Evolutionary conservation across 768 basidiomycete genomes (phyloP), one percentile per base, ranked within the genome.

Genomic region (Chiua virens): DNA sequence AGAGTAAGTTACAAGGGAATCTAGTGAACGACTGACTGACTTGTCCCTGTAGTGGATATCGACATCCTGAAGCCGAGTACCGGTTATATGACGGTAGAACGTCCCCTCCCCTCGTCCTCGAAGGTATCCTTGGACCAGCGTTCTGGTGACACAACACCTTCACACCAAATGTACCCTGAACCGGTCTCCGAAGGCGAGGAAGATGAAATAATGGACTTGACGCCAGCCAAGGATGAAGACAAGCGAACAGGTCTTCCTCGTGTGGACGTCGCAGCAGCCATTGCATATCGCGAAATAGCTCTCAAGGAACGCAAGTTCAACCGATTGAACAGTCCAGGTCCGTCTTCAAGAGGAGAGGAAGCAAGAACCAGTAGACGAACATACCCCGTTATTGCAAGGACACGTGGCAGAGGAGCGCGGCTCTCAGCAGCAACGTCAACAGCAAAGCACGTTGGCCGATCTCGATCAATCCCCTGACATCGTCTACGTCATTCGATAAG

Each of bases 141-240:
- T 6, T 79, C 81, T 3, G 75, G 75, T 13, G 64, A 72, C 3
- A 69, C 69, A 4, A 75, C 82, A 1, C 71, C 76, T 4, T 47
- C 70, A 8, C 28, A 8, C 68, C 63, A 53, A 8, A 53, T 64
- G 1, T 98, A 98, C 63, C 76, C 82, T 22, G 97, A 99, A 63
- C 97, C 97, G 1, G 73, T 94, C 11, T 97, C 94, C 1, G 97
- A 98, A 68, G 97, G 92, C 34, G 96, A 99, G 67, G 90, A 91
- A 11, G 95, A 93, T 51, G 89, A 93, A 58, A 85, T 78, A 23
- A 78, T 81, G 63, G 79, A 81, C 43, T 60, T 85, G 21, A 75
- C 76, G 0, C 83, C 89, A 17, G 89, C 92, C 5, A 78, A 70
- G 47, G 89, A 99, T 61, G 95, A 98, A 66, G 83, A 83, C 52